These are phyloP conservation scores for Malassezia arunalokei DNA, from an alignment of 1,284 basidiomycete species.

Conservation along the genomic window DNA sequence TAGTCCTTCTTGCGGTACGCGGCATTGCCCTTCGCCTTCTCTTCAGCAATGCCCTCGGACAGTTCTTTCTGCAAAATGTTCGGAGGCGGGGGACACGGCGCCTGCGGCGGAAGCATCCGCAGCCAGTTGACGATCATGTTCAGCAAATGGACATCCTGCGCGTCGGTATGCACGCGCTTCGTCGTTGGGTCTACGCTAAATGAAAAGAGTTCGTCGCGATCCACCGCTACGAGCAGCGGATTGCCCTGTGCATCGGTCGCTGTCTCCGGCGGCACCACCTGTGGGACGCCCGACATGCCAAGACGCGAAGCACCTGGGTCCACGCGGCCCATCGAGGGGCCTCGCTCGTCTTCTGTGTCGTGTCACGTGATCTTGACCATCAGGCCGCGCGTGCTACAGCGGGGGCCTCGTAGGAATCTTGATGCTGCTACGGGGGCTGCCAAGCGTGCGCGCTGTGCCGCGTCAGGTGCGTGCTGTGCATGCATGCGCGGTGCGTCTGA, in stretches of 20 bases:
- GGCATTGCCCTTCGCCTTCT: constrained; percentile 40
- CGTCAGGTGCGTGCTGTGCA: background rate
- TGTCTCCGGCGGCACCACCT: background rate
- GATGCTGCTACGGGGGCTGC: background rate
- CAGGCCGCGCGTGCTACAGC: background rate
- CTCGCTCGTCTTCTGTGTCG: background rate
- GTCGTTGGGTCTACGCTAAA: constrained; percentile 7
- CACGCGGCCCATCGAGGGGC: background rate
- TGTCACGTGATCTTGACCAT: background rate
- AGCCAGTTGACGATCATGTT: constrained; percentile 43
- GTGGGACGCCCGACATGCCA: background rate
- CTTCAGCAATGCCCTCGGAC: constrained; percentile 34
- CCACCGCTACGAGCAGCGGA: constrained; percentile 11
- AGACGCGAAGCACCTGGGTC: background rate
- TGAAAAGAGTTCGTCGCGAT: constrained; percentile 2
- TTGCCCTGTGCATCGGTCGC: background rate
- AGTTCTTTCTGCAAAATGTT: constrained; percentile 40
- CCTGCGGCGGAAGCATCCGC: constrained; percentile 29
- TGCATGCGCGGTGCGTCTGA: background rate
- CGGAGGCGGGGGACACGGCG: constrained; percentile 41
- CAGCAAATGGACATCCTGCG: constrained; percentile 35
- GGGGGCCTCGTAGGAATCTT: too few relatives aligned
- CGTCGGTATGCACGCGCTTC: constrained; percentile 13
- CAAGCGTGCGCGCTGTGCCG: background rate
- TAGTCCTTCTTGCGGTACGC: constrained; percentile 50